phyloP scores from a whole-genome alignment of 1,139 yeast genomes.

The Geotrichum bryndzae region DNA sequence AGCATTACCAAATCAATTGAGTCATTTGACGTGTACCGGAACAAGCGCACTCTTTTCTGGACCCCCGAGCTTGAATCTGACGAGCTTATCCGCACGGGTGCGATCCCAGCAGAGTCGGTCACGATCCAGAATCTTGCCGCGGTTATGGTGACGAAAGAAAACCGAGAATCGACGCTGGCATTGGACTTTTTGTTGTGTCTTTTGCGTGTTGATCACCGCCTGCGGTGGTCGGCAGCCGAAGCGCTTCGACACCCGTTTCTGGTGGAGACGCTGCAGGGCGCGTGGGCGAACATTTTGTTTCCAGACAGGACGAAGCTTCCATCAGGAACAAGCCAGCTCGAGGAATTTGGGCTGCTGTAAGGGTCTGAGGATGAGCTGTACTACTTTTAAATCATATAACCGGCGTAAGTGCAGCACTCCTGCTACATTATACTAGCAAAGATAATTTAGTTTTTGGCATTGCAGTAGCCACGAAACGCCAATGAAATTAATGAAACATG shows the following conservation, averaged over 20 bases:
- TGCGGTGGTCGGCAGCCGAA: constrained; percentile 74
- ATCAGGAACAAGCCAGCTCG: constrained; percentile 6
- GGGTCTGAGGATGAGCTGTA: too few species aligned
- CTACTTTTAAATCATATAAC: background rate
- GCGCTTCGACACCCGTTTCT: constrained; percentile 53
- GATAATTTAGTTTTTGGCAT: too few species aligned
- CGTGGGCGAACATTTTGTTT: constrained; percentile 19
- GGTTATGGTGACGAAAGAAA: constrained; percentile 5
- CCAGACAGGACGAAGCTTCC: constrained; percentile 6
- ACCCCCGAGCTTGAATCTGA: constrained; percentile 15
- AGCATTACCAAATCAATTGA: constrained; percentile 23
- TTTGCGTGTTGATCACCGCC: constrained; percentile 71
- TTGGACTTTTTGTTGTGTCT: constrained; percentile 22
- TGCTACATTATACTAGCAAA: too few species aligned
- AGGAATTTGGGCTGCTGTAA: constrained; percentile 9
- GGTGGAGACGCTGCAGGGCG: constrained; percentile 18
- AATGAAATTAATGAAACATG: too few species aligned
- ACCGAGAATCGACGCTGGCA: constrained; percentile 9
- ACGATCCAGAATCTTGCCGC: constrained; percentile 10
- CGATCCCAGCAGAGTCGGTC: constrained; percentile 11
- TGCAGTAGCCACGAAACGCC: too few species aligned
- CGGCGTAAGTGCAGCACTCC: background rate
- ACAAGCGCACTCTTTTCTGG: constrained; percentile 21
- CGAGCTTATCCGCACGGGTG: background rate
- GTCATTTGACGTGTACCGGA: constrained; percentile 20